Percentiles rank a stretch among this genome's conserved stretches.
Evolutionary conservation across 2,329 filamentous ascomycete genomes (phyloP).

Genomic region (Cladophialophora carrionii): DNA sequence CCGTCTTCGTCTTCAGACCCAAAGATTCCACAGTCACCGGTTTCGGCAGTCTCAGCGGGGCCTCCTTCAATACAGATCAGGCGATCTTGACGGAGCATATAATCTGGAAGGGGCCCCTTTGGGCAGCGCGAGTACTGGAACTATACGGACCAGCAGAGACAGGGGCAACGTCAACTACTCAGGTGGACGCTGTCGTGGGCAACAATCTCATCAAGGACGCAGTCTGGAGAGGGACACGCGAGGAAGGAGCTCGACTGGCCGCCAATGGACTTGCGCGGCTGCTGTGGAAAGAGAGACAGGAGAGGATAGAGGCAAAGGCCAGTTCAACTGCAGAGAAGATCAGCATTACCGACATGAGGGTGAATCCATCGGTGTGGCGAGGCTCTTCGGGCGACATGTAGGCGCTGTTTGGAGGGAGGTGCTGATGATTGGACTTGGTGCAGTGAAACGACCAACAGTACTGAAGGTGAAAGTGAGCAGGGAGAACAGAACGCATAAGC

Average conservation of each 20-base stretch:
- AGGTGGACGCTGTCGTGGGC: neutral
- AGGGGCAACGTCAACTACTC: neutral
- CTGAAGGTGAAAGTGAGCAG: neutral
- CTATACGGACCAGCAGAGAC: slow-evolving; percentile 4
- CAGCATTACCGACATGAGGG: slow-evolving; percentile 14
- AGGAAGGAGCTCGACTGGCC: slow-evolving; percentile 25
- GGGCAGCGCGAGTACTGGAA: slow-evolving; percentile 19
- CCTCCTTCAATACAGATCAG: slow-evolving; percentile 25
- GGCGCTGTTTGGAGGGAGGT: neutral
- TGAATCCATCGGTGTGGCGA: slow-evolving; percentile 13
- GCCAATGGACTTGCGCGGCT: slow-evolving; percentile 28
- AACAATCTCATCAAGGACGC: slow-evolving; percentile 18
- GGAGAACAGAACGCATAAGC: slow-evolving; percentile 6
- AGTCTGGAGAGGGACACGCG: slow-evolving; percentile 21
- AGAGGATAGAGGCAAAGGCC: slow-evolving; percentile 17
- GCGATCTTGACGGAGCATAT: slow-evolving; percentile 27
- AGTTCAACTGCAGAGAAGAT: slow-evolving; percentile 8
- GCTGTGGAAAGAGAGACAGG: slow-evolving; percentile 26
- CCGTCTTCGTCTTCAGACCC: slow-evolving; percentile 25
- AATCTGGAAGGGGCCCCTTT: slow-evolving; percentile 28
- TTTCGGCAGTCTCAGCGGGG: slow-evolving; percentile 23
- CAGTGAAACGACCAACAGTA: neutral
- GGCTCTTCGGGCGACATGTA: slow-evolving; percentile 12
- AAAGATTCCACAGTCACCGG: slow-evolving; percentile 23
- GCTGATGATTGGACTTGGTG: neutral